Evolutionary conservation across 192 early-diverging fungal species (phyloP), one percentile per base, ranked within the genome.

Genomic region (Podila minutissima): DNA sequence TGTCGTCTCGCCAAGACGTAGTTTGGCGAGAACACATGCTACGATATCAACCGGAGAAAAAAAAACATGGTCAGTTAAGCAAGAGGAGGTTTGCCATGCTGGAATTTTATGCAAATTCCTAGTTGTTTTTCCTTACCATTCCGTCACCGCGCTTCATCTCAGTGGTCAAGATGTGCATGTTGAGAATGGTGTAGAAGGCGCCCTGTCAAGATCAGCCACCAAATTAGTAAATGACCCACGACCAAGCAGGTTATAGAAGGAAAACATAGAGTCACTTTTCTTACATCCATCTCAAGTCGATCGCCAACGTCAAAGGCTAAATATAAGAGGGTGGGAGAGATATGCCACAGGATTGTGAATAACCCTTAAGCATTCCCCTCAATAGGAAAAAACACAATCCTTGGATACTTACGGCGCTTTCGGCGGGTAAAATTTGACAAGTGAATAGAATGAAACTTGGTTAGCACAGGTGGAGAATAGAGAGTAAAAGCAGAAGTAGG

Each of bases 221-320:
- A 46, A 12, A 2, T 46, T 17, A 46, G 41, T 46, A 46, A 17
- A 15, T 46, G 15, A 13, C 15, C 11, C 41, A 15, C 15, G 2
- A 46, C 9, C 11, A 31, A 57, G 33, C 9, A 49, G 37, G 15
- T n/a, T 13, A 37, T 26, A 2, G 17, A 19, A 22, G 12, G 26
- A 8, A 46, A 6, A 57, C 4, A 60, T 13, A 31, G 37, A 5
- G 10, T 46, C 2, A 0, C 41, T 46, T 17, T 46, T 46, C 65
- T 68, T 67, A 74, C 73, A 32, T 72, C 59, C 28, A 78, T 5
- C 35, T 71, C 69, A 32, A 78, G 67, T 12, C 53, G 69, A 50
- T 78, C 75, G 19, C 69, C 75, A 2, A 78, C 75, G 26, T 78
- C 75, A 32, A 72, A 78, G 9, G 75, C 75, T 78, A 63, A 24